Evolutionary conservation across 306 rosid species (phyloP), one percentile per base, ranked within the genome.

Genomic region (Trichosanthes cucumerina): DNA sequence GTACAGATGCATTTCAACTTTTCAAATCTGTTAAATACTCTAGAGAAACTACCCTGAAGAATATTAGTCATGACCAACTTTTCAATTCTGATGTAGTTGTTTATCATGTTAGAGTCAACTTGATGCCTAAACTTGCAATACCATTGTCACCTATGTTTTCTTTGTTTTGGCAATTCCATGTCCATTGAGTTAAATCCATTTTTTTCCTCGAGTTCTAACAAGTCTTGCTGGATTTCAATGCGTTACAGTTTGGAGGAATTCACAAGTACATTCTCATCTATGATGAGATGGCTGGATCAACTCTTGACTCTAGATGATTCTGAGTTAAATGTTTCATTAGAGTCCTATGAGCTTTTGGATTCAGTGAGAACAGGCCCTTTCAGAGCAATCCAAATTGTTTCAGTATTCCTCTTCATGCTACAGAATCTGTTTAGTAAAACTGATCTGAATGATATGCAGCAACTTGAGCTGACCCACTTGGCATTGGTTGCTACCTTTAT

Each of bases 321-420:
- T 21, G 83, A 83, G 79, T 85, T 96, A 46, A 89, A 66, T 56
- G 78, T 47, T 77, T 50, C 74, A 70, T 81, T 96, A 84, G 96
- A 96, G 78, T 91, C 98, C 44, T 96, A 96, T 70, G 82, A 74
- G 65, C 86, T 66, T 76, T 87, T 92, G 87, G 90, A 85, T 82
- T 87, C 93, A 66, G 87, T 87, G 60, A 86, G 89, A 89, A 85
- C 85, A 79, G 97, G 98, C 56, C 99, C 99, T 69, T 90, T 89
- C 53, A 91, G 96, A 80, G 92, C 89, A 14, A 73, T 91, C 60
- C 99, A 96, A 86, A 84, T 80, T 39, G 90, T 86, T 83, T 87
- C 96, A 11, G 68, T 90, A 34, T 69, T 96, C 85, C 85, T 96
- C 68, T 96, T 91, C 79, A 81, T 87, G 75, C 56, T 90, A 46